Evolutionary conservation across 2,329 filamentous ascomycete species (phyloP), one percentile per base, ranked within the genome.

Genomic region (Phialophora chinensis): DNA sequence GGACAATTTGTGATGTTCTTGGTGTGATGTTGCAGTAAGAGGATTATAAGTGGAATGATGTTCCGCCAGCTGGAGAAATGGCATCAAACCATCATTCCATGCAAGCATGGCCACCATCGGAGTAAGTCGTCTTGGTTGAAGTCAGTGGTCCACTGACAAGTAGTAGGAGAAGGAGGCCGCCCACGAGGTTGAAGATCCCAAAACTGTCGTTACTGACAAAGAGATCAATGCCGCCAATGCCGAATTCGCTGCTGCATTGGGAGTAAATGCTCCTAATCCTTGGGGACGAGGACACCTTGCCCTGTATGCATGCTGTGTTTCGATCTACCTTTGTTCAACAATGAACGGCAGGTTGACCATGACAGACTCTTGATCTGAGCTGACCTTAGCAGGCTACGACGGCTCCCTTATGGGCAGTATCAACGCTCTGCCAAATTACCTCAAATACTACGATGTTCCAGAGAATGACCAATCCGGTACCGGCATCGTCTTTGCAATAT

Each of bases 151-250:
- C 11, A 17, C 38, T 60, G 23, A 60, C 58, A n/a, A 35, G 10
- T 8, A 10, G 11, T 35, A 63, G 61, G 61, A 63, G 23, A 63
- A 63, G 33, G 20, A 50, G 11, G 12, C 29, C 23, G 23, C 44
- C 10, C 53, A 52, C 27, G 53, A 63, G 33, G 25, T 63, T 7
- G 54, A 52, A 44, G 95, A 99, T 84, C 86, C 95, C 71, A 72
- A 97, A 73, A 86, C 88, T 60, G 95, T 95, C 82, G 94, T 99
- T 72, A 93, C 96, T 84, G 93, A 98, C 73, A 83, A 86, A 57
- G 94, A 98, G 66, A 84, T 95, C 75, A 96, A 93, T 80, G 95
- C 53, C 11, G 61, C 23, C 42, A 63, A 63, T 20, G 61, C 54
- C 12, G 54, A 58, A n/a, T 63, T 63, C 31, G 61, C 61, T 23